Evolutionary conservation across 164 flowering plant species (phyloP).

Genomic region (Vitis rotundifolia): DNA sequence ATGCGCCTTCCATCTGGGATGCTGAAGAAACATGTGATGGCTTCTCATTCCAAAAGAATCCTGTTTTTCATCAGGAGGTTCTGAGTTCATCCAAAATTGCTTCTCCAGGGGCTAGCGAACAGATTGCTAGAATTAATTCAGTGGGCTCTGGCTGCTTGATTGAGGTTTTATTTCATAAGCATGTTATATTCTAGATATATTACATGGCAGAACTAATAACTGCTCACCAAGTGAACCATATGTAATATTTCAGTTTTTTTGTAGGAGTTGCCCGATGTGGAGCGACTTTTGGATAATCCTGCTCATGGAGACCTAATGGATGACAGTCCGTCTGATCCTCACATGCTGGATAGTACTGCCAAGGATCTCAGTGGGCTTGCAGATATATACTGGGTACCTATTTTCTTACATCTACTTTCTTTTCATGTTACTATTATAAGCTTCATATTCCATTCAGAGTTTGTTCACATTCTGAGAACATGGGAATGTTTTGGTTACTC

Average conservation of each 20-base stretch:
- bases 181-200: neutral
- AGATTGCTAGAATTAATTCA: conserved; percentile 20
- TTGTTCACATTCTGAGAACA: neutral
- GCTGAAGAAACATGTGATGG: conserved; percentile 98
- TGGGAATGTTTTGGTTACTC: neutral
- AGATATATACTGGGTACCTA: conserved; percentile 89
- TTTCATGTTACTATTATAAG: neutral
- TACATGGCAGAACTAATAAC: neutral
- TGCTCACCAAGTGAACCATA: conserved; percentile 4
- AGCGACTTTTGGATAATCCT: conserved; percentile 19
- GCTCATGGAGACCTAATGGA: conserved; percentile 26
- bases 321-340: conserved; percentile 30
- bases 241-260: conserved; percentile 10
- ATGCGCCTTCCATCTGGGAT: conserved; percentile 81
- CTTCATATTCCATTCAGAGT: neutral
- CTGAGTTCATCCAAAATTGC: conserved; percentile 16
- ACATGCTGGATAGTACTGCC: conserved; percentile 28
- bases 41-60: conserved; percentile 67
- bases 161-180: conserved; percentile 46
- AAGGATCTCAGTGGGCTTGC: conserved; percentile 53
- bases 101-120: conserved; percentile 29
- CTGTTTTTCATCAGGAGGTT: conserved; percentile 17
- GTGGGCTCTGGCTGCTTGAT: conserved; percentile 16
- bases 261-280: conserved; percentile 50
- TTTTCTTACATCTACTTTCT: neutral